Evolutionary conservation across 192 early-diverging fungal species (phyloP).

Genomic region (Glomus cerebriforme): DNA sequence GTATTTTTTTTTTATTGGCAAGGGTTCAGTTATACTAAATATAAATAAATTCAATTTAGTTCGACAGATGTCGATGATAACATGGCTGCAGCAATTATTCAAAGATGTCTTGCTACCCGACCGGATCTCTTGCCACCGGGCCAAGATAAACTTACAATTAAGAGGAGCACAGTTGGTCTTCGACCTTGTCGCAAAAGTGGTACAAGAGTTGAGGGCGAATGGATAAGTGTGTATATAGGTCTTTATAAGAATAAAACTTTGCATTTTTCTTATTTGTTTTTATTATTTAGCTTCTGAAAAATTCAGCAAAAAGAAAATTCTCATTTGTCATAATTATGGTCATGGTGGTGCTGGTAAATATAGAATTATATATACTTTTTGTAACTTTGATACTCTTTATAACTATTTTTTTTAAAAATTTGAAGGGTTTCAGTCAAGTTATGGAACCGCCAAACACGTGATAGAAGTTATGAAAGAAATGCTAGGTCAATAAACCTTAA

Average conservation of each 20-base stretch:
- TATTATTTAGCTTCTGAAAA: slow-evolving; percentile 9
- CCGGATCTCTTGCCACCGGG: slow-evolving; percentile 50
- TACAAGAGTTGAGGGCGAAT: slow-evolving; percentile 51
- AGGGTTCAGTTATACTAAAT: neutral
- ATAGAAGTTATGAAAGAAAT: too few species aligned
- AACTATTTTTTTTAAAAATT: too few species aligned
- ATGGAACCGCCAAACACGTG: too few species aligned
- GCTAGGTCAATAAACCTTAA: too few species aligned
- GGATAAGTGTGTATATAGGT: slow-evolving; percentile 37
- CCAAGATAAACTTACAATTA: slow-evolving; percentile 33
- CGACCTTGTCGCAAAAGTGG: slow-evolving; percentile 57
- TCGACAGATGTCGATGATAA: slow-evolving; percentile 35
- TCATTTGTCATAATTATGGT: slow-evolving; percentile 66
- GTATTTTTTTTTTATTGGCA: neutral
- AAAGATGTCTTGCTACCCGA: slow-evolving; percentile 38
- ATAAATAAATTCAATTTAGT: slow-evolving; percentile 22
- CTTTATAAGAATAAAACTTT: slow-evolving; percentile 10
- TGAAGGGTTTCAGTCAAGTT: too few species aligned
- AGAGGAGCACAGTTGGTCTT: slow-evolving; percentile 52
- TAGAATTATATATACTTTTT: slow-evolving; percentile 19
- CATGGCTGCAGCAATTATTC: slow-evolving; percentile 50
- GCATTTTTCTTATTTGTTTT: neutral
- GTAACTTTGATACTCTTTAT: too few species aligned
- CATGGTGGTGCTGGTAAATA: slow-evolving; percentile 62
- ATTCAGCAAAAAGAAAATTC: slow-evolving; percentile 25